Percentiles rank a stretch among this genome's conserved stretches.
phyloP scores from a whole-genome alignment of 768 basidiomycete species.

The Polyporus arcularius region DNA sequence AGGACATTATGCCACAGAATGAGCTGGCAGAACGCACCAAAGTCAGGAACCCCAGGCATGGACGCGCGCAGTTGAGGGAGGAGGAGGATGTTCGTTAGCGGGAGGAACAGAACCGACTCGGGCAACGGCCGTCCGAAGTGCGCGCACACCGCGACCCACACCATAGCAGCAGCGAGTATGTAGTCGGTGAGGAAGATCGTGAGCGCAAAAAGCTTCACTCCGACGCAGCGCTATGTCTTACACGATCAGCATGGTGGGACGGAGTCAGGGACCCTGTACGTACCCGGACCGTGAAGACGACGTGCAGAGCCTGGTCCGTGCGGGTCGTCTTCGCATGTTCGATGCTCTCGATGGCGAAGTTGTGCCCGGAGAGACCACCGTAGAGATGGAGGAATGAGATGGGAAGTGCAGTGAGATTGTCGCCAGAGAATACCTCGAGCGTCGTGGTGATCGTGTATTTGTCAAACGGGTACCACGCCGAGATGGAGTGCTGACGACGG shows the following conservation, averaged over 20 bases:
- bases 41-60: constrained; percentile 1
- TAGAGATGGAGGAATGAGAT: not conserved
- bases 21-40: not conserved
- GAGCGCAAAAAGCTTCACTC: constrained; percentile 1
- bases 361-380: constrained; percentile 1
- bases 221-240: not conserved
- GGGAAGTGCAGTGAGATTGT: not conserved
- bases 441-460: not conserved
- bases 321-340: not conserved
- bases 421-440: not conserved
- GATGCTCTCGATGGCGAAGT: not conserved
- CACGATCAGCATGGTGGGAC: too few species aligned
- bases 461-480: constrained; percentile 2
- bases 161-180: constrained; percentile 2
- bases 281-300: not conserved
- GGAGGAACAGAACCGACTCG: constrained; percentile 1
- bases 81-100: constrained; percentile 1
- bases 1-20: not conserved
- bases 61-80: not conserved
- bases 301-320: not conserved
- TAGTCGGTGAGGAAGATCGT: constrained; percentile 3
- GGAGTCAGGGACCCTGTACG: not conserved
- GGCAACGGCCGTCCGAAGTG: not conserved
- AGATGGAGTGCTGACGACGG: not conserved
- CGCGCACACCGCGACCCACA: constrained; percentile 2